Conservation (phyloP, 177 flowering plant genomes). For the Vitis hybrid region DNA sequence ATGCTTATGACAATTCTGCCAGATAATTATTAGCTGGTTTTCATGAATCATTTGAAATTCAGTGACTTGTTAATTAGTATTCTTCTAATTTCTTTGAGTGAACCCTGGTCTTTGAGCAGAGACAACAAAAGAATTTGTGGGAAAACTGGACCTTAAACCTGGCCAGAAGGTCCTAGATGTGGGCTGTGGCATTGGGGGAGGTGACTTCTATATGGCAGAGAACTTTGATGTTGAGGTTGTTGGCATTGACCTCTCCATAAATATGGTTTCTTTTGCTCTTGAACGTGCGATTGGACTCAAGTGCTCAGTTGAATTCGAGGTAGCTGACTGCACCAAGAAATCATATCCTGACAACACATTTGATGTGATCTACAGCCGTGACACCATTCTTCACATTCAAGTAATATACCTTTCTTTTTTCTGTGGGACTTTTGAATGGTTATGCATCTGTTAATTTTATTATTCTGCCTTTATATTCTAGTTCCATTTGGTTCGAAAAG, state of each 20-base stretch:
- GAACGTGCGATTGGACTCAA: slow-evolving; percentile 88
- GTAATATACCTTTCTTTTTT: slow-evolving; percentile 31
- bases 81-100: neutral
- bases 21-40: no score
- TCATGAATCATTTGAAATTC: neutral
- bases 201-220: slow-evolving; percentile 98
- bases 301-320: slow-evolving; percentile 86
- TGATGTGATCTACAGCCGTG: slow-evolving; percentile 97
- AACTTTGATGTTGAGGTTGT: slow-evolving; percentile 81
- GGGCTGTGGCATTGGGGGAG: slow-evolving; percentile 99
- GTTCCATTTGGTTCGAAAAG: neutral
- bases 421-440: neutral
- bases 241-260: slow-evolving; percentile 92
- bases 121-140: slow-evolving; percentile 91
- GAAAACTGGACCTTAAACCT: slow-evolving; percentile 76
- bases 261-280: slow-evolving; percentile 92
- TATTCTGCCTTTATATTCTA: neutral
- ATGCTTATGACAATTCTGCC: no score
- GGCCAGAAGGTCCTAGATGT: slow-evolving; percentile 98
- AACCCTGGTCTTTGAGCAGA: slow-evolving; percentile 42
- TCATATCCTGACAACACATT: slow-evolving; percentile 72
- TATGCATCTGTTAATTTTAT: slow-evolving; percentile 3
- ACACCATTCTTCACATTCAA: slow-evolving; percentile 96
- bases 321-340: slow-evolving; percentile 88
- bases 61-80: neutral